These are phyloP conservation scores for Dryadomyces quercus-mongolicae DNA, from an alignment of 2,329 filamentous ascomycete genomes.

Conservation along the genomic window DNA sequence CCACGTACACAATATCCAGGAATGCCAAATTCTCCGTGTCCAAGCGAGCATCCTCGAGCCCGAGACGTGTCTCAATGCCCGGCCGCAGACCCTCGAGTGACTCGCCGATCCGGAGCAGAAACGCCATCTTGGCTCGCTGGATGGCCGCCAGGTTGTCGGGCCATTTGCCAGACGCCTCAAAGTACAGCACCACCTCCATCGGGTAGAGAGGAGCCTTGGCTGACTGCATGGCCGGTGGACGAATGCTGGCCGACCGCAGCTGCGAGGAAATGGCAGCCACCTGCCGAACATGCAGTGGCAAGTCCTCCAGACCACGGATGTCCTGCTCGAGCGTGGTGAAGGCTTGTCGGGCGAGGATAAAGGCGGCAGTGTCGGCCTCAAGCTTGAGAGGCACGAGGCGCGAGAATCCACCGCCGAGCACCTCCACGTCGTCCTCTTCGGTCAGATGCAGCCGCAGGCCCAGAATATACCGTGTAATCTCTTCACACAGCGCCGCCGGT, in stretches of 20 bases:
- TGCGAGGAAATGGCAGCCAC: constrained; percentile 60
- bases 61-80: constrained; percentile 47
- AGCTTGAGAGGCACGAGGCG: constrained; percentile 32
- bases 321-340: constrained; percentile 66
- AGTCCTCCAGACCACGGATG: constrained; percentile 63
- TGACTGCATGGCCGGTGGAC: constrained; percentile 34
- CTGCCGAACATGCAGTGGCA: constrained; percentile 79
- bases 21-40: constrained; percentile 67
- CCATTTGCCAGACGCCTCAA: constrained; percentile 89
- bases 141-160: constrained; percentile 85
- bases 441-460: constrained; percentile 52
- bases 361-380: constrained; percentile 41
- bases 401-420: constrained; percentile 34
- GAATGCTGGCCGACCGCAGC: constrained; percentile 60
- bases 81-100: constrained; percentile 49
- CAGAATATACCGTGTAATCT: constrained; percentile 65
- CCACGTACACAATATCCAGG: constrained; percentile 68
- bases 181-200: constrained; percentile 74
- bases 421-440: constrained; percentile 37
- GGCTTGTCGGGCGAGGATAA: constrained; percentile 55
- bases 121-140: constrained; percentile 86
- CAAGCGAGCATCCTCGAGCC: constrained; percentile 63
- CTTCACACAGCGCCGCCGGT: constrained; percentile 57
- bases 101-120: constrained; percentile 64
- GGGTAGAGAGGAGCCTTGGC: constrained; percentile 36